Evolutionary conservation across 2,329 filamentous ascomycete species (phyloP).

Genomic region (Diaporthe nobilis): DNA sequence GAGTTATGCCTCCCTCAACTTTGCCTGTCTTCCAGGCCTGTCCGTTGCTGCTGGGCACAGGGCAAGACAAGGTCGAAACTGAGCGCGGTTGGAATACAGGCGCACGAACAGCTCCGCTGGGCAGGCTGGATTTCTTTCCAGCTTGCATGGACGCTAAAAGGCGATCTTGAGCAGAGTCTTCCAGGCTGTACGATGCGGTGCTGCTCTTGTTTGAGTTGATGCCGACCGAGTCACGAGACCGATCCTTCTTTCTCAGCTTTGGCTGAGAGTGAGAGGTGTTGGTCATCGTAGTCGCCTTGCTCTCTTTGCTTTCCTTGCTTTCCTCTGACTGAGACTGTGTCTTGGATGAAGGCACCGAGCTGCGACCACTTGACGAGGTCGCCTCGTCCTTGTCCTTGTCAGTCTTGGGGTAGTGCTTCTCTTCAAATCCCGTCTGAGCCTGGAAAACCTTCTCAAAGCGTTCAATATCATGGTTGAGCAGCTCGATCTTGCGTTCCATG

Average conservation of each 20-base stretch:
- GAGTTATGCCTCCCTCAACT: constrained; percentile 23
- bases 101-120: constrained; percentile 62
- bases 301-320: constrained; percentile 39
- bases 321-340: constrained; percentile 44
- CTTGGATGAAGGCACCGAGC: constrained; percentile 48
- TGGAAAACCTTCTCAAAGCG: constrained; percentile 63
- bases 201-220: constrained; percentile 42
- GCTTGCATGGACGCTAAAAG: constrained; percentile 45
- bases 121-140: constrained; percentile 55
- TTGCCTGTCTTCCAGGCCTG: constrained; percentile 39
- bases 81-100: constrained; percentile 63
- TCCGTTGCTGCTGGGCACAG: constrained; percentile 28
- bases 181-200: constrained; percentile 45
- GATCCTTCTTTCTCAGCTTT: constrained; percentile 42
- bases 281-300: constrained; percentile 40
- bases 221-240: constrained; percentile 39
- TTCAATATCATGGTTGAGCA: constrained; percentile 52
- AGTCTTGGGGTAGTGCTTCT: constrained; percentile 56
- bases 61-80: constrained; percentile 42
- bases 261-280: constrained; percentile 38
- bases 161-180: constrained; percentile 46
- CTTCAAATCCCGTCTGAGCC: constrained; percentile 62
- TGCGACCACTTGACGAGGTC: constrained; percentile 33
- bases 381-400: constrained; percentile 47
- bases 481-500: constrained; percentile 63